Evolutionary conservation across 768 basidiomycete genomes (phyloP).

Genomic region (Naganishia antarctica): DNA sequence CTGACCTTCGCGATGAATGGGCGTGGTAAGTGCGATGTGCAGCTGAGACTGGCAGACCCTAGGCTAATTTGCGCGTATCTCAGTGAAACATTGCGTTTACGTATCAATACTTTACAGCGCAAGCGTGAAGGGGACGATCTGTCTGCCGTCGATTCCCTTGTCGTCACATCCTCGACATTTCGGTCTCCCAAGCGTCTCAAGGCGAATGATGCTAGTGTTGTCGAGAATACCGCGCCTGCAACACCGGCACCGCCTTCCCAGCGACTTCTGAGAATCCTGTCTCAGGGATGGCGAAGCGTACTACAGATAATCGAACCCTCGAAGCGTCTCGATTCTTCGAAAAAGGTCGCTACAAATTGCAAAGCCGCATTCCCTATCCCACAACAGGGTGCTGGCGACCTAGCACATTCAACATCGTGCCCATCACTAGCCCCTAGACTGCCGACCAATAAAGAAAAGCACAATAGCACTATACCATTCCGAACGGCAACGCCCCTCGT

Average conservation of each 20-base stretch:
- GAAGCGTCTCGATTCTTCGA: not conserved
- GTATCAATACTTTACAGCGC: conserved; percentile 15
- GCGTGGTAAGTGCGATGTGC: not conserved
- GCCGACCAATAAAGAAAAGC: too few species aligned
- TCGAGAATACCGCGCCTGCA: not conserved
- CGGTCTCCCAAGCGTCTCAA: conserved; percentile 12
- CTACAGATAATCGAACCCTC: not conserved
- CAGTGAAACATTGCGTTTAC: conserved; percentile 10
- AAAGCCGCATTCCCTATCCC: too few species aligned
- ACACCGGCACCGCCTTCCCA: not conserved
- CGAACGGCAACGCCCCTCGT: not conserved
- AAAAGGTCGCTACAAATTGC: too few species aligned
- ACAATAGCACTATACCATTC: too few species aligned
- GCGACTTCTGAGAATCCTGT: not conserved
- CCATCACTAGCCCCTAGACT: too few species aligned
- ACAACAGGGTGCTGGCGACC: too few species aligned
- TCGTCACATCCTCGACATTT: not conserved
- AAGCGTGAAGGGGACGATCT: conserved; percentile 1
- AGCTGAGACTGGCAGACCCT: too few species aligned
- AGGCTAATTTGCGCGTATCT: not conserved
- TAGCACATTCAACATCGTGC: too few species aligned
- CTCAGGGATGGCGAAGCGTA: conserved; percentile 9
- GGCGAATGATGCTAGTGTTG: not conserved
- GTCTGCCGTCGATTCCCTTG: not conserved
- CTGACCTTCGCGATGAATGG: conserved; percentile 13